phyloP scores from a whole-genome alignment of 441 rosid genomes.

The Populus tomentosa region DNA sequence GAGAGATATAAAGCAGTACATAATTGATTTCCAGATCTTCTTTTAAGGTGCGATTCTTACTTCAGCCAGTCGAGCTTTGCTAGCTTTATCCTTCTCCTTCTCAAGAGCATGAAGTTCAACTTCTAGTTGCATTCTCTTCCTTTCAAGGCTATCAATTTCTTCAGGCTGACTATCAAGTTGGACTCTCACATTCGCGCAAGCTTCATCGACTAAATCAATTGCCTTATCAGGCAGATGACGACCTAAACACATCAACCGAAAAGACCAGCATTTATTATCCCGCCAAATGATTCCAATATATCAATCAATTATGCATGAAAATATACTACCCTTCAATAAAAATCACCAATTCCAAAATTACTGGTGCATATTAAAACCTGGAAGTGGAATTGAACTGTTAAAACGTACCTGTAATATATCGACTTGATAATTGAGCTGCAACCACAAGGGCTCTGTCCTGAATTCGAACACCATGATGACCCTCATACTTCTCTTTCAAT shows the following conservation, averaged over 20 bases:
- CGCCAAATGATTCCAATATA: no score
- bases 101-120: slow-evolving; percentile 89
- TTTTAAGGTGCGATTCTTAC: slow-evolving; percentile 27
- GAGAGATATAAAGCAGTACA: background rate
- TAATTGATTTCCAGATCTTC: background rate
- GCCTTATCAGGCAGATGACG: slow-evolving; percentile 97
- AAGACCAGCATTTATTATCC: background rate
- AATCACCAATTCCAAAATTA: background rate
- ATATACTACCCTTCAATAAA: background rate
- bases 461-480: slow-evolving; percentile 92
- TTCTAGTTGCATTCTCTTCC: slow-evolving; percentile 85
- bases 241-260: slow-evolving; percentile 29
- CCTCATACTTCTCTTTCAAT: slow-evolving; percentile 86
- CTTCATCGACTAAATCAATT: slow-evolving; percentile 95
- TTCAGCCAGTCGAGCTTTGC: slow-evolving; percentile 83
- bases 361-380: background rate
- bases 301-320: no score
- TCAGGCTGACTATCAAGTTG: slow-evolving; percentile 97
- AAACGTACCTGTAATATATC: slow-evolving; percentile 70
- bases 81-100: slow-evolving; percentile 91
- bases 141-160: slow-evolving; percentile 83
- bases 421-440: slow-evolving; percentile 80
- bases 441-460: slow-evolving; percentile 76
- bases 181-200: slow-evolving; percentile 89
- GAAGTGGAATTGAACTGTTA: no score